Conservation (phyloP, 805 yeast species). For the Candida quercuum region DNA sequence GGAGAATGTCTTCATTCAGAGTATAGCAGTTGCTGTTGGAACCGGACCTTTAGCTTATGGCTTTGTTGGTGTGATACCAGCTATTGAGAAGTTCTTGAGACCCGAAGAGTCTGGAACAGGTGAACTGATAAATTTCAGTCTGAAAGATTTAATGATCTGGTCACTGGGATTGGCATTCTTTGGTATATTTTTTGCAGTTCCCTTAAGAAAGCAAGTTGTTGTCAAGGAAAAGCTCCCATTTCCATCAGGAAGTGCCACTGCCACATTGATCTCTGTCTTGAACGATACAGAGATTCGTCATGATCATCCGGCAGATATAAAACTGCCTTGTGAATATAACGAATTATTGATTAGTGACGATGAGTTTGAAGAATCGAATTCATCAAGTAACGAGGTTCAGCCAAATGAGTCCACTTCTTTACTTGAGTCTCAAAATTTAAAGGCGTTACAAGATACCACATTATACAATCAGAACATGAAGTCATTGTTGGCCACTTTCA, state of each 20-base stretch:
- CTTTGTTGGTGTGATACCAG: slow-evolving; percentile 92
- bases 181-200: slow-evolving; percentile 94
- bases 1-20: slow-evolving; percentile 90
- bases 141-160: slow-evolving; percentile 69
- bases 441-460: slow-evolving; percentile 22
- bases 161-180: slow-evolving; percentile 83
- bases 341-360: slow-evolving; percentile 12
- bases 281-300: slow-evolving; percentile 56
- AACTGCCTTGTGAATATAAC: slow-evolving; percentile 11
- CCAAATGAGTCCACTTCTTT: slow-evolving; percentile 9
- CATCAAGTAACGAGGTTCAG: slow-evolving; percentile 8
- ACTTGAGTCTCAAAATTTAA: slow-evolving; percentile 28
- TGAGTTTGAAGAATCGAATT: slow-evolving; percentile 13
- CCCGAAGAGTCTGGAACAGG: slow-evolving; percentile 69
- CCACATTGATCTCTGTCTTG: slow-evolving; percentile 82
- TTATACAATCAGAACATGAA: slow-evolving; percentile 52
- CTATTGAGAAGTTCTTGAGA: slow-evolving; percentile 83
- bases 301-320: slow-evolving; percentile 8
- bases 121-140: slow-evolving; percentile 28
- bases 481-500: slow-evolving; percentile 57
- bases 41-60: slow-evolving; percentile 97
- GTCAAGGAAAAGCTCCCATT: slow-evolving; percentile 84
- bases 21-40: slow-evolving; percentile 94
- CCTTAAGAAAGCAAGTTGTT: slow-evolving; percentile 80
- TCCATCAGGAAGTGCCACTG: slow-evolving; percentile 96